Percentiles rank a stretch among this genome's conserved stretches.
phyloP scores from a whole-genome alignment of 2,329 filamentous ascomycete genomes.

The Verticillium dahliae region DNA sequence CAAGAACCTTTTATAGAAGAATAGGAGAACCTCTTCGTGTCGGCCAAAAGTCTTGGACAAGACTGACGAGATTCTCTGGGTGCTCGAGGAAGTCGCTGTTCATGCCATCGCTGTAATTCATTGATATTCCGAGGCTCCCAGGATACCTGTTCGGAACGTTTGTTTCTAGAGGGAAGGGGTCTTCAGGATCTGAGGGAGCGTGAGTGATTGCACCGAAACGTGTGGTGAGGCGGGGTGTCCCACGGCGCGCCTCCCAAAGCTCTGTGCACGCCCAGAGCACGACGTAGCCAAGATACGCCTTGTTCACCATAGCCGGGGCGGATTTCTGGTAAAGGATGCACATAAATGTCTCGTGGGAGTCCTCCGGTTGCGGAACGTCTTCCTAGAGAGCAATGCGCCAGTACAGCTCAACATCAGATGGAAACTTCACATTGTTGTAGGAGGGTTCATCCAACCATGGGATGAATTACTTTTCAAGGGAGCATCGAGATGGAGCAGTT shows the following conservation, averaged over 20 bases:
- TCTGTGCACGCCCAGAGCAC: not conserved
- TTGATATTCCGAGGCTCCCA: not conserved
- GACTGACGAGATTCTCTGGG: not conserved
- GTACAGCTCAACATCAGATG: not conserved
- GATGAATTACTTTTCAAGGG: too few relatives aligned
- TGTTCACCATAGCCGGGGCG: not conserved
- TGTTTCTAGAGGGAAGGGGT: not conserved
- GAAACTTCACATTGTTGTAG: not conserved
- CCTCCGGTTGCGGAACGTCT: not conserved
- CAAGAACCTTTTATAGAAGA: too few relatives aligned
- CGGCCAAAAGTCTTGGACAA: not conserved
- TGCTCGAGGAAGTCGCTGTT: not conserved
- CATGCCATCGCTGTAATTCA: not conserved
- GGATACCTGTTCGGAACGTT: not conserved
- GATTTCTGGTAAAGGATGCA: not conserved
- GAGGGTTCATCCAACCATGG: too few relatives aligned
- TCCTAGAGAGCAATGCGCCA: not conserved
- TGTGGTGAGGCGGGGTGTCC: too few relatives aligned
- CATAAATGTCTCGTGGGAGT: not conserved
- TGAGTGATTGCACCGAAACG: not conserved
- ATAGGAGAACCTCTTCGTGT: too few relatives aligned
- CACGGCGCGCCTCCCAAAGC: not conserved
- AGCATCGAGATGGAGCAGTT: too few relatives aligned
- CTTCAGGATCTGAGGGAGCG: not conserved
- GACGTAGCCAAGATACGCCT: not conserved